A percentile compares a stretch with the other conserved stretches of the same genome.
Evolutionary conservation across 2,329 filamentous ascomycete genomes (phyloP).

Genomic region (Pestalotiopsis sp.): DNA sequence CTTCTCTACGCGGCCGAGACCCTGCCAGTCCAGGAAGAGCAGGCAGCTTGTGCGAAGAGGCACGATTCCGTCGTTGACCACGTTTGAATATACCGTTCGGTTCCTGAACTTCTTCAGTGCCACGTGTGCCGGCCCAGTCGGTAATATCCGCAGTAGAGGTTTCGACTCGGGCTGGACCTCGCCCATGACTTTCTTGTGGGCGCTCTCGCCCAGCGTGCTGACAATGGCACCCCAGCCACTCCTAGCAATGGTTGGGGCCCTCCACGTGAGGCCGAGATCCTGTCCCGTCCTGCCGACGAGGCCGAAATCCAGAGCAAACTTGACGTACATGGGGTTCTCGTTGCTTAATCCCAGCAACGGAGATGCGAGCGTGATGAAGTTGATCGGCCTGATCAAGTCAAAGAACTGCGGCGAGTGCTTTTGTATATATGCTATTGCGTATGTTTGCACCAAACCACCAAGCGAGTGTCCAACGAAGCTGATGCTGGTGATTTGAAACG

Average conservation of each 20-base stretch:
- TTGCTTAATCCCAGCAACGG: slow-evolving; percentile 93
- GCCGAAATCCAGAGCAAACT: slow-evolving; percentile 94
- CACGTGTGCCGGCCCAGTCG: slow-evolving; percentile 86
- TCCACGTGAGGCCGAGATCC: slow-evolving; percentile 93
- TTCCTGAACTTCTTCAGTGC: slow-evolving; percentile 88
- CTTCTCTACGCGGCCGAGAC: slow-evolving; percentile 90
- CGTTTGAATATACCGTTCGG: slow-evolving; percentile 92
- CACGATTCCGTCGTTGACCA: slow-evolving; percentile 97
- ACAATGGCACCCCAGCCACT: slow-evolving; percentile 90
- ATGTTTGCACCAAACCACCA: slow-evolving; percentile 87
- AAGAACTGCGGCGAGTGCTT: slow-evolving; percentile 95
- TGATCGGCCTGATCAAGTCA: slow-evolving; percentile 80
- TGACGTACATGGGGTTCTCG: slow-evolving; percentile 96
- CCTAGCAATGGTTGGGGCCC: slow-evolving; percentile 80
- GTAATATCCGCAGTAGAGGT: slow-evolving; percentile 83
- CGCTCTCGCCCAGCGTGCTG: slow-evolving; percentile 74
- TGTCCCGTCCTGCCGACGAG: slow-evolving; percentile 95
- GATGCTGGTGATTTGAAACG: slow-evolving; percentile 89
- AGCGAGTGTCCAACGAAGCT: slow-evolving; percentile 94
- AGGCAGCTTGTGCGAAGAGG: slow-evolving; percentile 92
- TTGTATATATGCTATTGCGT: slow-evolving; percentile 94
- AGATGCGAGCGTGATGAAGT: slow-evolving; percentile 86
- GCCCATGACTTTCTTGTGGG: slow-evolving; percentile 60
- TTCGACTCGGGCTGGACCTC: slow-evolving; percentile 78
- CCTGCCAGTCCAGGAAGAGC: slow-evolving; percentile 96